Conservation (phyloP, 352 stramenopile species). For the Phytophthora megakarya region DNA sequence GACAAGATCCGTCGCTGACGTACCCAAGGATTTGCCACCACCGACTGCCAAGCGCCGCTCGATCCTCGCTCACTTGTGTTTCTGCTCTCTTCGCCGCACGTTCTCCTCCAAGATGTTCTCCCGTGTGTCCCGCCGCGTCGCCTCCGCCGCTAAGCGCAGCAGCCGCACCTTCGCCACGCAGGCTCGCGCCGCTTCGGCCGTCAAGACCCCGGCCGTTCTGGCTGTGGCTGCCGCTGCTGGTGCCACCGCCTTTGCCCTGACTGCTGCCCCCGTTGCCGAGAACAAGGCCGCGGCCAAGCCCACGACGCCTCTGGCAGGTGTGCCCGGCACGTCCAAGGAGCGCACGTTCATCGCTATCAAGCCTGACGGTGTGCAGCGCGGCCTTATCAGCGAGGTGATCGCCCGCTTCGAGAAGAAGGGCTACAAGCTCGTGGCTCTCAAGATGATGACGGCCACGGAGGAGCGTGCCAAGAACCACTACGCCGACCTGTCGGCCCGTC, state of each 20-base stretch:
- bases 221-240: slow-evolving; percentile 46
- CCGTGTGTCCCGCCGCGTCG: slow-evolving; percentile 67
- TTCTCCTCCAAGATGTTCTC: slow-evolving; percentile 60
- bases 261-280: slow-evolving; percentile 46
- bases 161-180: slow-evolving; percentile 60
- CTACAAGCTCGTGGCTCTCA: slow-evolving; percentile 95
- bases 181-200: slow-evolving; percentile 41
- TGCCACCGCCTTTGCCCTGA: slow-evolving; percentile 56
- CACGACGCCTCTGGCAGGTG: slow-evolving; percentile 65
- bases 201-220: slow-evolving; percentile 40
- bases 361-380: slow-evolving; percentile 94
- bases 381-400: slow-evolving; percentile 95
- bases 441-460: slow-evolving; percentile 93
- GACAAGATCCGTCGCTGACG: slow-evolving; percentile 29
- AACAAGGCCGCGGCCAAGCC: slow-evolving; percentile 45
- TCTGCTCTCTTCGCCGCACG: slow-evolving; percentile 40
- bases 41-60: slow-evolving; percentile 24
- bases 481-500: slow-evolving; percentile 91
- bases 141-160: slow-evolving; percentile 64
- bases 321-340: slow-evolving; percentile 92
- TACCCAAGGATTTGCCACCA: slow-evolving; percentile 23
- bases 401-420: slow-evolving; percentile 95
- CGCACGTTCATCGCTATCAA: slow-evolving; percentile 96
- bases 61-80: slow-evolving; percentile 35
- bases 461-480: slow-evolving; percentile 93